Evolutionary conservation across 192 early-diverging fungal genomes (phyloP).

Genomic region (Coemansia reversa): DNA sequence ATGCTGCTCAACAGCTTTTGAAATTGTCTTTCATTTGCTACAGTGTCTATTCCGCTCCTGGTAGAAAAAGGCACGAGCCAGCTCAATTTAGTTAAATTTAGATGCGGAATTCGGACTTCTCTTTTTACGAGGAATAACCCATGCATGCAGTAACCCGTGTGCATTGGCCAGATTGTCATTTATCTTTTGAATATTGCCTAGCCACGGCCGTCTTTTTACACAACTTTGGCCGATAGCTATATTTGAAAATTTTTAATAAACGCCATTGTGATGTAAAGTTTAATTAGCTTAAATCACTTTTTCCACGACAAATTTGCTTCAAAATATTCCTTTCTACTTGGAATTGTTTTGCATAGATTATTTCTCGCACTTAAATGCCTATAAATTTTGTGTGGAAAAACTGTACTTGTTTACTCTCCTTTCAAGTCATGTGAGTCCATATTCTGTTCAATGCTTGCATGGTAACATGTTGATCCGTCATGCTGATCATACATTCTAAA

Average conservation of each 20-base stretch:
- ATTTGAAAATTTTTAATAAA: background rate
- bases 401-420: background rate
- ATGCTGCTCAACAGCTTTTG: background rate
- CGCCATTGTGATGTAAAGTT: background rate
- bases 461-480: background rate
- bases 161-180: background rate
- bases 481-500: background rate
- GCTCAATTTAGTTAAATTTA: background rate
- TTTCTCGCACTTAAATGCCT: background rate
- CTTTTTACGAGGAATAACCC: background rate
- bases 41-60: background rate
- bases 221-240: background rate
- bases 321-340: background rate
- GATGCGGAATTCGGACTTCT: background rate
- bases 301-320: background rate
- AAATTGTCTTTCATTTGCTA: background rate
- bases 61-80: background rate
- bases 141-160: background rate
- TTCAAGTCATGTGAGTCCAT: constrained; percentile 10
- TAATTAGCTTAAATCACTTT: background rate
- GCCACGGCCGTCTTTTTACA: background rate
- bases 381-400: background rate
- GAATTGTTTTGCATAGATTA: background rate
- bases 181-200: background rate
- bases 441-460: constrained; percentile 5